Percentiles rank a stretch among this genome's conserved stretches.
phyloP scores from a whole-genome alignment of 2,329 filamentous ascomycete species.

The Aspergillus phoenicis region DNA sequence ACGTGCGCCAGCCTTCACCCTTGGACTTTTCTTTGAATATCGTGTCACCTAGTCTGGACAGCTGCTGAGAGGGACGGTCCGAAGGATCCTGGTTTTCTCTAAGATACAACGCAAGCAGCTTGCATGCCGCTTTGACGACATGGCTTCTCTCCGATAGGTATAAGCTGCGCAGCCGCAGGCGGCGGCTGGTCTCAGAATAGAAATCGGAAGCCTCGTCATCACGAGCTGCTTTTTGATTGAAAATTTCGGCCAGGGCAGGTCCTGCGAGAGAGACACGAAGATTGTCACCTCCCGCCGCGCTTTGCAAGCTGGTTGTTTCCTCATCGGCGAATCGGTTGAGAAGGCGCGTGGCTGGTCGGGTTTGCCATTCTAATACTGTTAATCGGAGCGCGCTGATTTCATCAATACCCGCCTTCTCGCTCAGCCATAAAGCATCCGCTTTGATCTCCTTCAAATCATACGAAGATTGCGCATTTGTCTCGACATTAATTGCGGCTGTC shows the following conservation, averaged over 20 bases:
- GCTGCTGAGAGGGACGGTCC: constrained; percentile 20
- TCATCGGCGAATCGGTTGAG: constrained; percentile 73
- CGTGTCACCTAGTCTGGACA: constrained; percentile 29
- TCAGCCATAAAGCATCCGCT: constrained; percentile 82
- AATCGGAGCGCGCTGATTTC: constrained; percentile 80
- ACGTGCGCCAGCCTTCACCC: constrained; percentile 28
- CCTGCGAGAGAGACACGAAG: constrained; percentile 59
- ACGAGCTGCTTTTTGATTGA: constrained; percentile 31
- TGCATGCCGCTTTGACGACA: constrained; percentile 66
- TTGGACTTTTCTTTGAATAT: constrained; percentile 35
- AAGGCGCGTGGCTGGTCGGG: constrained; percentile 72
- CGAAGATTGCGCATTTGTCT: constrained; percentile 65
- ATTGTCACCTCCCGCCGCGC: constrained; percentile 69
- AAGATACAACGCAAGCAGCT: constrained; percentile 39
- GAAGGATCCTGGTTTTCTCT: constrained; percentile 22
- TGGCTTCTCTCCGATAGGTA: constrained; percentile 73
- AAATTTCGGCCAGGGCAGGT: constrained; percentile 36
- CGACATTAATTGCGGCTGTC: constrained; percentile 82
- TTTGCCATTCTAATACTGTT: constrained; percentile 81
- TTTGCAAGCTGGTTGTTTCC: constrained; percentile 74
- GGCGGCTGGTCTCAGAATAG: constrained; percentile 63
- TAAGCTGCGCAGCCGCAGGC: constrained; percentile 67
- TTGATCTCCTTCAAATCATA: constrained; percentile 81
- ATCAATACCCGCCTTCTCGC: constrained; percentile 74
- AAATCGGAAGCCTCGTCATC: constrained; percentile 52